A percentile compares a stretch with the other conserved stretches of the same genome.
phyloP scores from a whole-genome alignment of 2,329 filamentous ascomycete genomes.

The Zymoseptoria tritici region DNA sequence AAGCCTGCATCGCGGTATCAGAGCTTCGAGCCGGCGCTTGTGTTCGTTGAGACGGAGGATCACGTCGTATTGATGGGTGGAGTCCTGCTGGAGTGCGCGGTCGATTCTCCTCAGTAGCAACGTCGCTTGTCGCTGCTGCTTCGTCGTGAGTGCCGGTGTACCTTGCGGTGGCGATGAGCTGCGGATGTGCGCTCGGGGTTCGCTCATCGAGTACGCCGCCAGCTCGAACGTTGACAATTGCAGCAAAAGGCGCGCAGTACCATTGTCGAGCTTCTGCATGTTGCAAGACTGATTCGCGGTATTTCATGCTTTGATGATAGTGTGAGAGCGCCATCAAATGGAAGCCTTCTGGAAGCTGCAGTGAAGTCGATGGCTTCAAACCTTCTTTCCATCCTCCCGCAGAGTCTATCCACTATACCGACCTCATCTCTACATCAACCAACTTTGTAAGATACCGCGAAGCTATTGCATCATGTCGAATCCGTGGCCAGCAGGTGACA shows the following conservation, averaged over 20 bases:
- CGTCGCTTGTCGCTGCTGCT: not conserved
- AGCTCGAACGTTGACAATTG: not conserved
- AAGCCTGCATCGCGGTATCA: constrained; percentile 8
- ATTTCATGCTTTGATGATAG: not conserved
- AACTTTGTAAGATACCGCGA: not conserved
- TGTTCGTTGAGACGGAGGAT: not conserved
- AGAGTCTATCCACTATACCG: not conserved
- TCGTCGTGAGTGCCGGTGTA: not conserved
- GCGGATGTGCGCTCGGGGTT: not conserved
- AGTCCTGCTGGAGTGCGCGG: not conserved
- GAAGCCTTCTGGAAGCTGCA: constrained; percentile 1
- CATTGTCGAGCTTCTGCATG: not conserved
- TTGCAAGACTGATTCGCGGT: not conserved
- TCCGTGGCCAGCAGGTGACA: too few relatives aligned
- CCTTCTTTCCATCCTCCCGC: not conserved
- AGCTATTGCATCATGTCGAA: too few relatives aligned
- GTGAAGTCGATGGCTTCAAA: not conserved
- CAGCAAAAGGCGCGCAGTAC: not conserved
- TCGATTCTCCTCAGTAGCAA: not conserved
- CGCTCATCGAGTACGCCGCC: not conserved
- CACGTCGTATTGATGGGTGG: not conserved
- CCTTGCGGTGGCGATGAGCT: not conserved
- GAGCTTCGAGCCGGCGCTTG: not conserved
- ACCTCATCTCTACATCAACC: not conserved
- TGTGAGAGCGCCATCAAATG: not conserved